These are phyloP conservation scores for Auricularia sp. DNA, from an alignment of 768 basidiomycete genomes.

Conservation along the genomic window DNA sequence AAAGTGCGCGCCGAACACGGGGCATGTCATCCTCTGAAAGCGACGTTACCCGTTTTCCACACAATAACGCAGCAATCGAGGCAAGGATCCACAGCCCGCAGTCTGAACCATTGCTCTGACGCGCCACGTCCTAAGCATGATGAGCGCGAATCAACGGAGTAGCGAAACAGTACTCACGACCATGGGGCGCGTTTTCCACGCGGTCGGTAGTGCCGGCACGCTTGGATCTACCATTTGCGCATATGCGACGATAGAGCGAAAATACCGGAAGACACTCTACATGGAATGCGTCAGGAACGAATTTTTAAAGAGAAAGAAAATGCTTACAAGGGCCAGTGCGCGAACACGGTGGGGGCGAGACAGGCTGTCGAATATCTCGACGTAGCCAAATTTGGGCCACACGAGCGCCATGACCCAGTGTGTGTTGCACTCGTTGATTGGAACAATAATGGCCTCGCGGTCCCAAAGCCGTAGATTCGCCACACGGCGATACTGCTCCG, in stretches of 20 bases:
- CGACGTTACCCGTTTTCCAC: constrained; percentile 3
- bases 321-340: background rate
- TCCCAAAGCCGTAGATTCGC: background rate
- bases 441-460: background rate
- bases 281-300: too few relatives aligned
- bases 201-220: too few relatives aligned
- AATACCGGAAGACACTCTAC: background rate
- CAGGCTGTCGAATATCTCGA: background rate
- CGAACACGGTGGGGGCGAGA: background rate
- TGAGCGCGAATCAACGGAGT: background rate
- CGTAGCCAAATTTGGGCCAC: background rate
- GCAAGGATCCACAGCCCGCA: background rate
- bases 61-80: background rate
- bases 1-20: too few relatives aligned
- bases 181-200: background rate
- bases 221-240: too few relatives aligned
- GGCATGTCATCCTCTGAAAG: background rate
- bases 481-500: background rate
- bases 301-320: too few relatives aligned
- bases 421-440: background rate
- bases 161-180: background rate
- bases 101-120: background rate
- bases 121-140: background rate
- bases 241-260: background rate
- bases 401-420: background rate